phyloP scores from a whole-genome alignment of 2,329 filamentous ascomycete genomes.

The Penicillium sp. region DNA sequence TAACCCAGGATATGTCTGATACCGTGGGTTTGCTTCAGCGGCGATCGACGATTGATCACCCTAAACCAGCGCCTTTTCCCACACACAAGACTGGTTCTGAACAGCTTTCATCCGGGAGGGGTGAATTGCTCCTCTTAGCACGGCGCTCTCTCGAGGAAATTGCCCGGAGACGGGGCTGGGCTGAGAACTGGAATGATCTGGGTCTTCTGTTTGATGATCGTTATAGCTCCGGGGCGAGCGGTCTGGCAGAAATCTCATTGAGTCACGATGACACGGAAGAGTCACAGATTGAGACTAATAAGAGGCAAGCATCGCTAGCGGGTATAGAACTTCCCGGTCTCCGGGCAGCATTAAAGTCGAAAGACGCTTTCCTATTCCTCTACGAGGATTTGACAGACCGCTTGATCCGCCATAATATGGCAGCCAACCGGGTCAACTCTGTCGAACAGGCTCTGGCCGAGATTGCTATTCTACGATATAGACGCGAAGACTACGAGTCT shows the following conservation, averaged over 20 bases:
- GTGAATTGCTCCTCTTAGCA: constrained; percentile 75
- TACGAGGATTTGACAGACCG: constrained; percentile 79
- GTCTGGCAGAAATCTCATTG: constrained; percentile 37
- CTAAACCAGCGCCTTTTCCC: constrained; percentile 42
- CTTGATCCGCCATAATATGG: constrained; percentile 74
- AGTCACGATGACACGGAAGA: constrained; percentile 26
- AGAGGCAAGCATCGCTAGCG: constrained; percentile 26
- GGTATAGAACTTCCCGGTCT: constrained; percentile 58
- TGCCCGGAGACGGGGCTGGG: constrained; percentile 70
- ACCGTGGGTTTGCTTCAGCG: constrained; percentile 36
- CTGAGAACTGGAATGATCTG: constrained; percentile 67
- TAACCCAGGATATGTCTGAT: constrained; percentile 34
- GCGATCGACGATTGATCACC: constrained; percentile 42
- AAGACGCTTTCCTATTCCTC: constrained; percentile 61
- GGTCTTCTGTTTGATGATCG: constrained; percentile 38
- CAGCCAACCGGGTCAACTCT: constrained; percentile 73
- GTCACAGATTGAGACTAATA: constrained; percentile 16
- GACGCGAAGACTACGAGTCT: constrained; percentile 66
- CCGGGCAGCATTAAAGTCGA: constrained; percentile 57
- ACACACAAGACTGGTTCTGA: constrained; percentile 60
- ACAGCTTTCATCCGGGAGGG: constrained; percentile 75
- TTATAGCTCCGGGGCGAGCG: constrained; percentile 26
- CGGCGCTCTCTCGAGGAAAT: constrained; percentile 73
- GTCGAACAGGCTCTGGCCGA: constrained; percentile 77
- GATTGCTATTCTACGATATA: constrained; percentile 77